Base-by-base conservation (phyloP, 768 basidiomycete species). In the Tulasnella sp. region DNA sequence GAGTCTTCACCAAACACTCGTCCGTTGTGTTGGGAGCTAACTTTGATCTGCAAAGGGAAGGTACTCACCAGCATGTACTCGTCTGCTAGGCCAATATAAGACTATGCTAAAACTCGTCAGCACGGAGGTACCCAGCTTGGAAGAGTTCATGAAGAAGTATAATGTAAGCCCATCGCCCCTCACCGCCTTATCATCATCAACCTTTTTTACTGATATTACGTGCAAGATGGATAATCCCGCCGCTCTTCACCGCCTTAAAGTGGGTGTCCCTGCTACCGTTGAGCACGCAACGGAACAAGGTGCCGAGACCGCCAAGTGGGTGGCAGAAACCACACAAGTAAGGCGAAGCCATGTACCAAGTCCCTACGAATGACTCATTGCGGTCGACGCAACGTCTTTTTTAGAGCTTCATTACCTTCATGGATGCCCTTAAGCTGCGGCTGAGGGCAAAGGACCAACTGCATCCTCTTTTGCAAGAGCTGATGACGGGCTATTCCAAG, bases 361-460 rank as follows among this genome's bases (percentile, higher is more conserved):
- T 58, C 75, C n/a, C 40, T 45, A 68, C 25, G 54, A 1, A 4
- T 2, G 22, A 49, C 45, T 49, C 17, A n/a, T 22, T 4, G 22
- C 29, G 7, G 0, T 6, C 25, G 49, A 69, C 77, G 38, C 29
- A 9, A 9, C 42, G 40, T 38, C 2, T 3, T 77, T n/a, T 25
- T 12, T 70, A 98, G 95, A 92, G 91, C 82, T 99, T 99, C 78
- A 99, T 99, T 79, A 99, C 97, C 0, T 96, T 99, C 79, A 97
- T 99, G 94, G 97, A 99, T 80, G 97, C 96, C 0, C 86, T 99
- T 36, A 96, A 96, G 81, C 86, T 99, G 71, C 90, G 92, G 12
- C 85, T 98, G 80, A 89, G 95, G n/a, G 97, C 97, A 3, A 99
- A 98, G 82, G 97, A 99, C 80, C 95, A 97, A 80, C 86, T 99